These are phyloP conservation scores for Tetrahymena elliotti DNA, from an alignment of 73 alveolate genomes.

Conservation along the genomic window DNA sequence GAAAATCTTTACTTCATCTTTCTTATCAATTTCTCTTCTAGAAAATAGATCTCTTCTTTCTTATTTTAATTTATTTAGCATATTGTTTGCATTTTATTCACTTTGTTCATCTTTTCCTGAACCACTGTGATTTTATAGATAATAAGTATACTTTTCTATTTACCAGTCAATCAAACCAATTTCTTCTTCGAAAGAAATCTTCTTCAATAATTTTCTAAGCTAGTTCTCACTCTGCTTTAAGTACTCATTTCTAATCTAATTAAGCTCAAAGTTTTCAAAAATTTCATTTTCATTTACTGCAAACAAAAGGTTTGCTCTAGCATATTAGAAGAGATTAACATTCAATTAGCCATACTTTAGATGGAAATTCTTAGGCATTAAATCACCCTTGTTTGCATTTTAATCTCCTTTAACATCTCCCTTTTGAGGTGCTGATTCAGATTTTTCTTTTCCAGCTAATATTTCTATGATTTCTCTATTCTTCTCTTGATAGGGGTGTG, in stretches of 20 bases:
- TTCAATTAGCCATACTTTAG: neutral
- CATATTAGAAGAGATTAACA: neutral
- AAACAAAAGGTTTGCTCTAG: neutral
- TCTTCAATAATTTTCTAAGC: neutral
- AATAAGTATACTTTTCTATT: neutral
- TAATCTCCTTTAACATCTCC: neutral
- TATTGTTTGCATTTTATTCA: neutral
- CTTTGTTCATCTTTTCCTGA: neutral
- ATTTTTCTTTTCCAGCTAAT: neutral
- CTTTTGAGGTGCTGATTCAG: neutral
- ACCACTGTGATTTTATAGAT: neutral
- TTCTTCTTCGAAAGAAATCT: neutral
- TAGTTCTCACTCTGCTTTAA: neutral
- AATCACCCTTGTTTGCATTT: neutral
- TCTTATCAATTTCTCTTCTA: neutral
- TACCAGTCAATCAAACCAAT: neutral
- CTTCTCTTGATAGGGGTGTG: neutral
- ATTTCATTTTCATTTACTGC: neutral
- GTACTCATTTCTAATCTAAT: neutral
- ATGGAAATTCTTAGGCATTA: neutral
- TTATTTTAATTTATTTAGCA: neutral
- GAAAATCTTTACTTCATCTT: neutral
- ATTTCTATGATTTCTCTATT: neutral
- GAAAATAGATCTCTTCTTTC: neutral
- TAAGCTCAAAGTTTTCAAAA: neutral